Percentiles rank a stretch among this genome's conserved stretches.
Conservation (phyloP, 148 eudicot species). For the Spergularia bocconei region DNA sequence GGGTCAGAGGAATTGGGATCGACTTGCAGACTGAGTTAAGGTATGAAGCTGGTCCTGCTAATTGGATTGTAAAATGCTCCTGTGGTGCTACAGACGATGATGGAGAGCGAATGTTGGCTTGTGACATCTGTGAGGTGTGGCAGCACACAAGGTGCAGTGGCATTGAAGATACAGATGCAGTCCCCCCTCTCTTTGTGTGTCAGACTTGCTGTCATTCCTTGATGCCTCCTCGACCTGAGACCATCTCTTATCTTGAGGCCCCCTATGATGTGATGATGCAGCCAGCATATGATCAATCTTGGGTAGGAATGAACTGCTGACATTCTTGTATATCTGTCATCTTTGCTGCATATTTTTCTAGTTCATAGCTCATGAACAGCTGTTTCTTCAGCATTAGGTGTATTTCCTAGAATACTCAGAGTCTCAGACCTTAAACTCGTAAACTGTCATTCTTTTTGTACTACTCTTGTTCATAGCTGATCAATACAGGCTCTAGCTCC, state of each 20-base stretch:
- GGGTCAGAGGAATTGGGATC: slow-evolving; percentile 44
- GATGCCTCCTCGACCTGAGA: slow-evolving; percentile 38
- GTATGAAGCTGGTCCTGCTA: slow-evolving; percentile 67
- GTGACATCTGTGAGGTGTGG: slow-evolving; percentile 89
- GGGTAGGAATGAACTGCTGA: slow-evolving; percentile 7
- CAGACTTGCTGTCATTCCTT: slow-evolving; percentile 52
- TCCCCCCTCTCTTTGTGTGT: slow-evolving; percentile 74
- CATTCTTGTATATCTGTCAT: too few relatives aligned
- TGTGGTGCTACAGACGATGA: slow-evolving; percentile 91
- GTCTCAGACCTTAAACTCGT: too few relatives aligned
- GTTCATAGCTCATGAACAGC: too few relatives aligned
- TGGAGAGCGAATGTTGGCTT: slow-evolving; percentile 94
- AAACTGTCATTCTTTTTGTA: too few relatives aligned
- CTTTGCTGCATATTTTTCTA: too few relatives aligned
- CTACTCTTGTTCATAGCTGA: too few relatives aligned
- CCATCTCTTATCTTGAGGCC: neutral
- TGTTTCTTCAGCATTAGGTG: too few relatives aligned
- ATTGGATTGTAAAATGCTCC: slow-evolving; percentile 71
- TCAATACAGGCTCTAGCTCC: too few relatives aligned
- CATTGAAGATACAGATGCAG: slow-evolving; percentile 58
- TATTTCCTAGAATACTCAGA: too few relatives aligned
- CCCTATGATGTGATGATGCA: slow-evolving; percentile 3
- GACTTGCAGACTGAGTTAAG: slow-evolving; percentile 41
- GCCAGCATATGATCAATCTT: slow-evolving; percentile 5
- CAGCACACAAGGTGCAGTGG: slow-evolving; percentile 83